Evolutionary conservation across 2,329 filamentous ascomycete genomes (phyloP).

Genomic region (Hypomyces perniciosus): DNA sequence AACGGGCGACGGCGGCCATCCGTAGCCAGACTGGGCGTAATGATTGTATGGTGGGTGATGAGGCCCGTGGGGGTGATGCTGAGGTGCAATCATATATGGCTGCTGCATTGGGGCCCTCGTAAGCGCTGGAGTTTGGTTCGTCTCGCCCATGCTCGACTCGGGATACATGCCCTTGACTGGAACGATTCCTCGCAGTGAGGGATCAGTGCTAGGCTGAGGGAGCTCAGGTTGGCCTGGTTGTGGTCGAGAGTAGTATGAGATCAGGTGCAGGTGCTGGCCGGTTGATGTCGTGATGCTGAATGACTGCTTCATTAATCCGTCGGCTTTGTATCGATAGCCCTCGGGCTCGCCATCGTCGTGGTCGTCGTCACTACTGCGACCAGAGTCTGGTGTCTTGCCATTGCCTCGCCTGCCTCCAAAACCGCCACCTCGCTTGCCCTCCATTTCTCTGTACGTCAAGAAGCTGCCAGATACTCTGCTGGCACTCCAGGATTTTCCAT

Average conservation of each 20-base stretch:
- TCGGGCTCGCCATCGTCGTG: conserved; percentile 80
- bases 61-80: conserved; percentile 23
- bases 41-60: conserved; percentile 32
- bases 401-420: conserved; percentile 57
- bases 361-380: conserved; percentile 75
- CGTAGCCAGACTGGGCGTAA: conserved; percentile 40
- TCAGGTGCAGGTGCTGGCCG: conserved; percentile 87
- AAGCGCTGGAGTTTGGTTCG: conserved; percentile 71
- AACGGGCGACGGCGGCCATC: conserved; percentile 51
- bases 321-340: conserved; percentile 89
- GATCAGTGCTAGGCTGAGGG: conserved; percentile 75
- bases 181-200: conserved; percentile 70
- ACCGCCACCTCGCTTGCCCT: conserved; percentile 85
- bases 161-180: conserved; percentile 95
- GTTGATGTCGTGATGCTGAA: conserved; percentile 95
- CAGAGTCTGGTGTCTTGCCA: conserved; percentile 78
- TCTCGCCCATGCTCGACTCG: conserved; percentile 86
- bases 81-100: conserved; percentile 32
- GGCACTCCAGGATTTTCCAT: conserved; percentile 98
- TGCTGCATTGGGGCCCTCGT: conserved; percentile 65
- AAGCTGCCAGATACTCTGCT: conserved; percentile 97
- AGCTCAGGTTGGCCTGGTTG: conserved; percentile 67
- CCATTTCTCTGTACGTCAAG: conserved; percentile 96
- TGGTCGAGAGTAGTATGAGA: conserved; percentile 90
- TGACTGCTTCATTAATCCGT: conserved; percentile 98